Evolutionary conservation across 2,329 filamentous ascomycete species (phyloP), one percentile per base, ranked within the genome.

Genomic region (Pestalotiopsis sp.): DNA sequence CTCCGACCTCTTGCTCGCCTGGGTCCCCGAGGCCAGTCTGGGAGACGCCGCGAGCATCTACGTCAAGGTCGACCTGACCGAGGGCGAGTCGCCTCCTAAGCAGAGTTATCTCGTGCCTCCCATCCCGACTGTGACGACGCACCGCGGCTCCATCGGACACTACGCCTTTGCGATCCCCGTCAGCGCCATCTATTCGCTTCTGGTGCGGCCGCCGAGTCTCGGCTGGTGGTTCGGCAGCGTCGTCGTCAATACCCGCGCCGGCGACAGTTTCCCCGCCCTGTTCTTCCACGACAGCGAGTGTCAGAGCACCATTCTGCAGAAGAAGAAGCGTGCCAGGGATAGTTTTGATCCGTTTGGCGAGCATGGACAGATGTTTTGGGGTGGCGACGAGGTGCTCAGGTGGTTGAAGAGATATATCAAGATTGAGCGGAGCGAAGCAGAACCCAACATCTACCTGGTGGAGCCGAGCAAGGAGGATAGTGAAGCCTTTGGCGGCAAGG

Each of bases 281-380:
- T 99, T 99, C 82, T 99, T 99, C 82, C 96, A 99, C 79, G 96
- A 99, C 76, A 94, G 91, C 71, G 96, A 99, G 82, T 99, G 96
- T 76, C 93, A 97, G 81, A 97, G 93, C 66, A 99, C 96, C 0
- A 97, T 98, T 25, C 81, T 97, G 67, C 95, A 98, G 80, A 94
- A 97, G 82, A 97, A 96, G 86, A 93, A 91, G 81, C 85, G 93
- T 66, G 90, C 94, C 0, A 88, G 88, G 70, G 94, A 98, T 74
- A 93, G 85, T 58, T 98, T 99, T 75, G 94, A 98, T 74, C 95
- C 95, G 0, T 98, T 98, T 79, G 91, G 92, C 17, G 93, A 94
- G 71, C 87, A 87, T 71, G 95, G 95, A 0, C 89, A 93, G 78
- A 91, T 97, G 85, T 98, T 98, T 77, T 99, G 97, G 96, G 97